Conservation (phyloP, 208 protist species). For the Crithidia acanthocephali region DNA sequence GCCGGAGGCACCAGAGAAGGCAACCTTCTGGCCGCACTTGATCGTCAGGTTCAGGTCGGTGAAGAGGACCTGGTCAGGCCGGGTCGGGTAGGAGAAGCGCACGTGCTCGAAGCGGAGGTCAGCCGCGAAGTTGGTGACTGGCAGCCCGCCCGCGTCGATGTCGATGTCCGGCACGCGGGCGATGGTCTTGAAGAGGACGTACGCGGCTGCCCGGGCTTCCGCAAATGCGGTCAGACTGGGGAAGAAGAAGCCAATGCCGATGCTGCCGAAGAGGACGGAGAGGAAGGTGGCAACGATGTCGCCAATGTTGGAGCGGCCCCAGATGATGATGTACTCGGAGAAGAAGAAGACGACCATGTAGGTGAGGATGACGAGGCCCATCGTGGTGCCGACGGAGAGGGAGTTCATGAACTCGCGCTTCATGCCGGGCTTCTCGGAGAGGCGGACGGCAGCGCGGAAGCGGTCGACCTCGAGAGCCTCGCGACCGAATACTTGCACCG, state of each 20-base stretch:
- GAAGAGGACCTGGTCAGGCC: conserved; percentile 73
- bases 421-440: conserved; percentile 51
- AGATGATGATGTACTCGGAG: conserved; percentile 66
- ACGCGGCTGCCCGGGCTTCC: conserved; percentile 80
- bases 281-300: conserved; percentile 67
- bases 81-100: conserved; percentile 78
- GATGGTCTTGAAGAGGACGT: conserved; percentile 80
- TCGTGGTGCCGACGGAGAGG: conserved; percentile 42
- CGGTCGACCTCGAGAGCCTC: conserved; percentile 63
- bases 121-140: conserved; percentile 42
- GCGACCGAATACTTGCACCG: conserved; percentile 76
- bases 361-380: conserved; percentile 54
- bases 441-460: conserved; percentile 55
- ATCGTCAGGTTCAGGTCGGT: conserved; percentile 70
- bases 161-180: conserved; percentile 71
- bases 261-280: conserved; percentile 64
- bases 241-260: conserved; percentile 64
- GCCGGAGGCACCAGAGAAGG: conserved; percentile 76
- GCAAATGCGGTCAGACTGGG: conserved; percentile 60
- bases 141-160: conserved; percentile 46
- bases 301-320: conserved; percentile 55
- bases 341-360: conserved; percentile 82
- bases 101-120: conserved; percentile 75
- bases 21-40: conserved; percentile 70
- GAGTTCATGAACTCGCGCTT: conserved; percentile 62